Percentiles rank a stretch among this genome's conserved stretches.
Conservation (phyloP, 2,329 filamentous ascomycete species). For the Exophiala oligosperma region DNA sequence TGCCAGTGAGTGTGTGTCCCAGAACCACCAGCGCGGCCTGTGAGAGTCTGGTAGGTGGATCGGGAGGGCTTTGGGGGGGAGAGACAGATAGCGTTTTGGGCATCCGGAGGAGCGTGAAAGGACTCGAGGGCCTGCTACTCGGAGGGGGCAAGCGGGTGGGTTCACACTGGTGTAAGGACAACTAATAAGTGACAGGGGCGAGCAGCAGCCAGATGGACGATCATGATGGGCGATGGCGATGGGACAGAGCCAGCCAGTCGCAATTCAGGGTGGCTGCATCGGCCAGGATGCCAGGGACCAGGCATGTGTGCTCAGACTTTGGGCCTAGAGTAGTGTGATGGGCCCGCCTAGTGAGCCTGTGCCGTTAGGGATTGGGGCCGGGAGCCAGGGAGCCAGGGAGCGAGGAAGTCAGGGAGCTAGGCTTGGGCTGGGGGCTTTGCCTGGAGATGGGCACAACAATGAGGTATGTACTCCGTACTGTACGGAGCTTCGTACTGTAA, state of each 20-base stretch:
- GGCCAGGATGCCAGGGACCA: neutral
- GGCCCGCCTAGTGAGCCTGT: neutral
- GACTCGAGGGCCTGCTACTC: neutral
- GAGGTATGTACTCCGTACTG: too few species aligned
- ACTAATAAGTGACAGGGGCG: neutral
- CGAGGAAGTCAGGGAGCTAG: too few species aligned
- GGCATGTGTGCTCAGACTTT: neutral
- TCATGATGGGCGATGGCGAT: slow-evolving; percentile 5
- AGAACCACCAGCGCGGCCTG: slow-evolving; percentile 1
- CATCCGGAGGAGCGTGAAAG: neutral
- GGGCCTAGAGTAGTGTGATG: neutral
- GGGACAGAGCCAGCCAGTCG: neutral
- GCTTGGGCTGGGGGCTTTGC: too few species aligned
- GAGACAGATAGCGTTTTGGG: slow-evolving; percentile 4
- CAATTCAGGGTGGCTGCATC: neutral
- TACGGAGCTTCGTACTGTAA: too few species aligned
- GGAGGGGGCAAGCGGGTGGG: neutral
- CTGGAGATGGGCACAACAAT: too few species aligned
- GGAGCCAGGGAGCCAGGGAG: neutral
- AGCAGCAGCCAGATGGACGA: slow-evolving; percentile 1
- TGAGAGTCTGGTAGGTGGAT: slow-evolving; percentile 1
- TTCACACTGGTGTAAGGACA: neutral
- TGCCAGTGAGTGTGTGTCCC: slow-evolving; percentile 1
- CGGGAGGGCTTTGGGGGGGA: neutral
- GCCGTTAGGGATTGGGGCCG: neutral